Conservation (phyloP, 202 grass and related monocot species). For the Schoenoplectus tabernaemontani region DNA sequence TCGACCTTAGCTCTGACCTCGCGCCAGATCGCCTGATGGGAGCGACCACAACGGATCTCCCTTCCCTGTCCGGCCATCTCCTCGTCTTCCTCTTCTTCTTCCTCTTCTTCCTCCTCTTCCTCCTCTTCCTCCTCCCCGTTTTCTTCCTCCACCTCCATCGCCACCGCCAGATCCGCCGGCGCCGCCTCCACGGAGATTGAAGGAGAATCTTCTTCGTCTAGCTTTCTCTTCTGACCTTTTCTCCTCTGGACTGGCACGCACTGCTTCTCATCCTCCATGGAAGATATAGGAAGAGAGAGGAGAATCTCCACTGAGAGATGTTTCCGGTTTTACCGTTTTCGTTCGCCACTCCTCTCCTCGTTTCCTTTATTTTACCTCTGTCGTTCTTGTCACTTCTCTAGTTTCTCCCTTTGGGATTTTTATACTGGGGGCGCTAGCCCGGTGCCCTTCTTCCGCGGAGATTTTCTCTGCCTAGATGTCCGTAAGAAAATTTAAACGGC, state of each 20-base stretch:
- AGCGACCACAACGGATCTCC: conserved; percentile 65
- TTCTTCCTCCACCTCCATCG: conserved; percentile 24
- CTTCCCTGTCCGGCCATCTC: conserved; percentile 33
- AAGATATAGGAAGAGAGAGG: too few relatives aligned
- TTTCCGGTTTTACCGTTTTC: conserved; percentile 15
- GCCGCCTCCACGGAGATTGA: conserved; percentile 4
- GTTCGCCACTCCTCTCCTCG: background rate
- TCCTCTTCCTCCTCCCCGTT: conserved; percentile 51
- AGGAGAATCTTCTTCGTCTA: conserved; percentile 48
- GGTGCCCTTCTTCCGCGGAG: too few relatives aligned
- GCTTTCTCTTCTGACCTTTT: conserved; percentile 59
- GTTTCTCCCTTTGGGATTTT: background rate
- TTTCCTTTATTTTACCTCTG: background rate
- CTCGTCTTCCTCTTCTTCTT: conserved; percentile 57
- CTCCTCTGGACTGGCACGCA: conserved; percentile 38
- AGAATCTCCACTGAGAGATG: conserved; percentile 8
- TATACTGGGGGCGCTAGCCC: background rate
- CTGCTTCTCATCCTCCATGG: conserved; percentile 83
- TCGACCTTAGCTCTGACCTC: conserved; percentile 85
- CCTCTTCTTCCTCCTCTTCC: conserved; percentile 55
- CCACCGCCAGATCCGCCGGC: conserved; percentile 17
- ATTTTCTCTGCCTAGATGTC: too few relatives aligned
- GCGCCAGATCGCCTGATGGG: conserved; percentile 44
- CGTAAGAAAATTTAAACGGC: too few relatives aligned
- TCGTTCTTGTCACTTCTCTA: background rate